Conservation (phyloP, 352 stramenopile species). For the Thalassiosira gravida region DNA sequence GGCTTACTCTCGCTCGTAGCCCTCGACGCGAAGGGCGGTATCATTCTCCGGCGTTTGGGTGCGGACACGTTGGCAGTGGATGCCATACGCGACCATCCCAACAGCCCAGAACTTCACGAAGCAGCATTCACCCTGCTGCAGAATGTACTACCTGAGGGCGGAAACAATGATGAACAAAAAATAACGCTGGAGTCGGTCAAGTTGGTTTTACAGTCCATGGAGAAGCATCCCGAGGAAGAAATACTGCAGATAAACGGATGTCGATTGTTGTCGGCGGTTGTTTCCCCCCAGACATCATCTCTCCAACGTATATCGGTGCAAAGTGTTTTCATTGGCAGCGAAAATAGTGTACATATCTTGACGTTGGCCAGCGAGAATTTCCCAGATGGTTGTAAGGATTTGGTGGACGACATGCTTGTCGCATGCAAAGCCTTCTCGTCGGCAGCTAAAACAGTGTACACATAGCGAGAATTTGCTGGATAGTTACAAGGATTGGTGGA, state of each 20-base stretch:
- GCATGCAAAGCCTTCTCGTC: too few species aligned
- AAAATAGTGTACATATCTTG: not conserved
- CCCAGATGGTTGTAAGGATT: slow-evolving; percentile 15
- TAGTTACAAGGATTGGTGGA: too few species aligned
- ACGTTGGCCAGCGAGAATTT: slow-evolving; percentile 12
- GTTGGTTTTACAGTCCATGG: slow-evolving; percentile 3
- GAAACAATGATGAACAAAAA: not conserved
- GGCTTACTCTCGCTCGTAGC: slow-evolving; percentile 10
- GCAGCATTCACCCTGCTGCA: not conserved
- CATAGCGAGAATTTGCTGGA: too few species aligned
- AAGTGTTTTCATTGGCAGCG: not conserved
- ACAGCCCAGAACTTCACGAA: slow-evolving; percentile 14
- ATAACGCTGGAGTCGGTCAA: slow-evolving; percentile 6
- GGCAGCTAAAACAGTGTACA: too few species aligned
- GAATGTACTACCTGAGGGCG: not conserved
- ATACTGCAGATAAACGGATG: slow-evolving; percentile 10
- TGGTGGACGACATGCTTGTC: slow-evolving; percentile 10
- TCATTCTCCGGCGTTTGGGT: not conserved
- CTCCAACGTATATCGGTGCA: not conserved
- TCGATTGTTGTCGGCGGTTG: slow-evolving; percentile 5
- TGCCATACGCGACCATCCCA: slow-evolving; percentile 6
- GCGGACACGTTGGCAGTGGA: slow-evolving; percentile 10
- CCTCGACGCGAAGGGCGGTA: slow-evolving; percentile 4
- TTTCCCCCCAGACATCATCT: not conserved
- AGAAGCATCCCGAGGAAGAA: slow-evolving; percentile 7